These are phyloP conservation scores for Parachaetomium inaequale DNA, from an alignment of 495 filamentous ascomycete genomes.

Conservation along the genomic window DNA sequence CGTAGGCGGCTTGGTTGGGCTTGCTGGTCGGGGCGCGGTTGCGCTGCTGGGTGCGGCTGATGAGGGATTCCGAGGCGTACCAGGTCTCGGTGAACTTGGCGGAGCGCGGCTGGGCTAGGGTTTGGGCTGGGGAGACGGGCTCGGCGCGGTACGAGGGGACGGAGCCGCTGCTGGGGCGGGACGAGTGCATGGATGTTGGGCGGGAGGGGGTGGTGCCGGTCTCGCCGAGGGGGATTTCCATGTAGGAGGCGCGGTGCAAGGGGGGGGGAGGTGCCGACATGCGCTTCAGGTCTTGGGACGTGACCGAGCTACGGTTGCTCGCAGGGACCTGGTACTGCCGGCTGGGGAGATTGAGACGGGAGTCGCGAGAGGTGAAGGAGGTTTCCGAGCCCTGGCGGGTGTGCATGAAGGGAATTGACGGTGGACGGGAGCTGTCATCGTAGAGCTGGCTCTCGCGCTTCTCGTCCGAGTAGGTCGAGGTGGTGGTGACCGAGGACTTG, in stretches of 20 bases:
- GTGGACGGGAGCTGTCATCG: conserved; percentile 57
- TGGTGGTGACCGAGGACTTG: conserved; percentile 62
- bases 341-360: conserved; percentile 49
- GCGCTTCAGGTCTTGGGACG: conserved; percentile 42
- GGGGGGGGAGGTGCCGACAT: conserved; percentile 34
- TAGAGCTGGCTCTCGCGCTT: conserved; percentile 51
- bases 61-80: conserved; percentile 51
- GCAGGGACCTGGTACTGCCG: conserved; percentile 49
- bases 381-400: conserved; percentile 59
- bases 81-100: conserved; percentile 63
- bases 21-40: conserved; percentile 36
- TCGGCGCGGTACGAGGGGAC: conserved; percentile 24
- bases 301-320: conserved; percentile 40
- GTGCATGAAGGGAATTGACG: conserved; percentile 70
- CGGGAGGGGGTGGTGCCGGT: conserved; percentile 30
- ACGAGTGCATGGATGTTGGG: conserved; percentile 23
- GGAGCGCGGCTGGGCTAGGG: conserved; percentile 46
- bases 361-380: conserved; percentile 46
- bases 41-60: conserved; percentile 50
- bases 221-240: conserved; percentile 39
- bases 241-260: conserved; percentile 35
- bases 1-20: conserved; percentile 32
- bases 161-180: conserved; percentile 30
- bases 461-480: conserved; percentile 50
- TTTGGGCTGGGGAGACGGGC: conserved; percentile 29